Conservation (phyloP, 169 alveolate genomes). For the Eimeria zaria region DNA sequence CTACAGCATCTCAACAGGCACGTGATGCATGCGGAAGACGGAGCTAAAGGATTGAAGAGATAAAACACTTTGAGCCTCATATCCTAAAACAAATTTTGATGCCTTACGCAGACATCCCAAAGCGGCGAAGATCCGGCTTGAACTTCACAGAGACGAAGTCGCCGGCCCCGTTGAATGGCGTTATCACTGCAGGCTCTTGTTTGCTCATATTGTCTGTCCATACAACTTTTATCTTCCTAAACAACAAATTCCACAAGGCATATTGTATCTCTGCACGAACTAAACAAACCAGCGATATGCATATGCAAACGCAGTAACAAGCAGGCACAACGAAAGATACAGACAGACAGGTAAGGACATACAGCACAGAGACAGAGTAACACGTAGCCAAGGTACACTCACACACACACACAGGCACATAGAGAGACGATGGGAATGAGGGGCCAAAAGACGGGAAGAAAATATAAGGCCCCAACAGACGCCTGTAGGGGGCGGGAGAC, state of each 20-base stretch:
- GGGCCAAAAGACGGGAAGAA: not conserved
- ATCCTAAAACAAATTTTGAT: not conserved
- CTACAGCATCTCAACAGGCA: not conserved
- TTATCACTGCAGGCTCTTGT: slow-evolving; percentile 84
- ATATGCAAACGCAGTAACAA: not conserved
- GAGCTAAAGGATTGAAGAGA: slow-evolving; percentile 83
- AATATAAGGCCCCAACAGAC: too few relatives aligned
- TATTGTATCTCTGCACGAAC: not conserved
- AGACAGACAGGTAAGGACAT: not conserved
- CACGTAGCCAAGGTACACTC: not conserved
- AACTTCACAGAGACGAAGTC: slow-evolving; percentile 95
- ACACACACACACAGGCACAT: not conserved
- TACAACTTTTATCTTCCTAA: slow-evolving; percentile 85
- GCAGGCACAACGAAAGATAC: not conserved
- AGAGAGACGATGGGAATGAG: not conserved
- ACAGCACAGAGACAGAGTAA: not conserved
- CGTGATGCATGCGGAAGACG: not conserved
- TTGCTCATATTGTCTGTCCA: slow-evolving; percentile 87
- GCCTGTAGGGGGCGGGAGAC: too few relatives aligned
- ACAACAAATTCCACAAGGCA: not conserved
- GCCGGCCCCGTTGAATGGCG: slow-evolving; percentile 79
- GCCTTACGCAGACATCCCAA: slow-evolving; percentile 85
- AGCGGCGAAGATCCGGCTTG: slow-evolving; percentile 97
- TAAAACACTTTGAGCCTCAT: slow-evolving; percentile 91
- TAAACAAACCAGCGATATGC: not conserved